Evolutionary conservation across 169 alveolate genomes (phyloP), one percentile per base, ranked within the genome.

Genomic region (Theileria parva): DNA sequence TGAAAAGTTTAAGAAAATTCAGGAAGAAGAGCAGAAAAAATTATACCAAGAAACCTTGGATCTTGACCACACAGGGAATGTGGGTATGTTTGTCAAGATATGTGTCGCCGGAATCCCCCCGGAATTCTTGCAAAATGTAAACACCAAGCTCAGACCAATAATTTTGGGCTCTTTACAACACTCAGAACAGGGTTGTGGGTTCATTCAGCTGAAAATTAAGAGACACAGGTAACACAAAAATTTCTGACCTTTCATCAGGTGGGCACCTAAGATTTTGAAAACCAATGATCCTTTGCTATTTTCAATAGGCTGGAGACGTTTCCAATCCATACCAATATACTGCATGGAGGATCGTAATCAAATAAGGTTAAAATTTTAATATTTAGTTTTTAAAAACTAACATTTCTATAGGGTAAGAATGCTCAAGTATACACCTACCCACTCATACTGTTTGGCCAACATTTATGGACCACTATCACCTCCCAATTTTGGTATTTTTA

Each of bases 251-350:
- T 37, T 30, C 48, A 98, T 94, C 76, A 94, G 99, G 78, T 98
- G 99, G 99, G 95, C 93, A 72, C 99, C 99, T 11, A 95, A 96
- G 74, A 92, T 98, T 12, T 88, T 98, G 61, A 98, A 98, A 91
- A 94, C 98, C 59, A 94, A 95, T 77, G 99, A 98, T 80, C 99
- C 99, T 5, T 85, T 98, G 39, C 94, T 98, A 8, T 89, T 97
- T 85, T 95, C 99, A 23, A 93, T 98, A n/a, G 99, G 99, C 1
- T 98, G 99, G 99, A 90, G 99, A 51, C 94, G 99, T 64, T 98
- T 97, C 87, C 98, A 98, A 86, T 94, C 99, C n/a, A 80, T 98
- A 19, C 99, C 99, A 6, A 80, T 96, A 9, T 97, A 87, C 79
- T 95, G 98, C 74, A 92, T 97, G 53, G 98, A 97, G 81, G 99